A percentile compares a stretch with the other conserved stretches of the same genome.
phyloP scores from a whole-genome alignment of 768 basidiomycete species.

The Cyclocybe aegerita region DNA sequence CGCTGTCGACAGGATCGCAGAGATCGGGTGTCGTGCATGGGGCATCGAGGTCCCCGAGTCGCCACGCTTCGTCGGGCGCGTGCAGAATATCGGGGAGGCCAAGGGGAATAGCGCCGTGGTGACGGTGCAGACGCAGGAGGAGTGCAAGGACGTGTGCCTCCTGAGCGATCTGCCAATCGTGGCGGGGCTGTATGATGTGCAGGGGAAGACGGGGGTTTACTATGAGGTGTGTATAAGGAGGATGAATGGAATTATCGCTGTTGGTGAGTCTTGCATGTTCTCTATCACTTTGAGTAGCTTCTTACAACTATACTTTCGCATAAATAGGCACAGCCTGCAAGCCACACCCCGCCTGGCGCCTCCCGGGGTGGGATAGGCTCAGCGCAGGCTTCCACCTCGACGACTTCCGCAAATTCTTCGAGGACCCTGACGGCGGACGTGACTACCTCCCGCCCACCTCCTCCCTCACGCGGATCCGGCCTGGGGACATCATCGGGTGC shows the following conservation, averaged over 20 bases:
- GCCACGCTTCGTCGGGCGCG: slow-evolving; percentile 43
- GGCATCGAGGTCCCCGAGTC: slow-evolving; percentile 40
- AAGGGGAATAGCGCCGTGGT: slow-evolving; percentile 34
- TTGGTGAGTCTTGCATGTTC: slow-evolving; percentile 39
- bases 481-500: slow-evolving; percentile 60
- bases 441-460: slow-evolving; percentile 39
- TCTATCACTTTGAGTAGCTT: neutral
- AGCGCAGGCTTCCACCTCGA: slow-evolving; percentile 69
- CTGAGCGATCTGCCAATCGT: slow-evolving; percentile 61
- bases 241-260: slow-evolving; percentile 60
- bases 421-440: slow-evolving; percentile 63
- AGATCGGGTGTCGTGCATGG: slow-evolving; percentile 53
- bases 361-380: slow-evolving; percentile 71
- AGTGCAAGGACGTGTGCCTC: slow-evolving; percentile 52
- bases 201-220: slow-evolving; percentile 57
- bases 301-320: neutral
- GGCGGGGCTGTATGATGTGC: slow-evolving; percentile 58
- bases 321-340: slow-evolving; percentile 57
- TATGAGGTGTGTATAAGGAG: slow-evolving; percentile 57
- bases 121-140: slow-evolving; percentile 37
- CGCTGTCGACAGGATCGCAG: slow-evolving; percentile 49
- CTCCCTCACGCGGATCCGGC: slow-evolving; percentile 25
- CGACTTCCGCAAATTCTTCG: slow-evolving; percentile 73
- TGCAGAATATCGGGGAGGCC: slow-evolving; percentile 31
- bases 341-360: slow-evolving; percentile 64